Percentiles rank a stretch among this genome's conserved stretches.
Evolutionary conservation across 768 basidiomycete species (phyloP).

Genomic region (Suillus sp.): DNA sequence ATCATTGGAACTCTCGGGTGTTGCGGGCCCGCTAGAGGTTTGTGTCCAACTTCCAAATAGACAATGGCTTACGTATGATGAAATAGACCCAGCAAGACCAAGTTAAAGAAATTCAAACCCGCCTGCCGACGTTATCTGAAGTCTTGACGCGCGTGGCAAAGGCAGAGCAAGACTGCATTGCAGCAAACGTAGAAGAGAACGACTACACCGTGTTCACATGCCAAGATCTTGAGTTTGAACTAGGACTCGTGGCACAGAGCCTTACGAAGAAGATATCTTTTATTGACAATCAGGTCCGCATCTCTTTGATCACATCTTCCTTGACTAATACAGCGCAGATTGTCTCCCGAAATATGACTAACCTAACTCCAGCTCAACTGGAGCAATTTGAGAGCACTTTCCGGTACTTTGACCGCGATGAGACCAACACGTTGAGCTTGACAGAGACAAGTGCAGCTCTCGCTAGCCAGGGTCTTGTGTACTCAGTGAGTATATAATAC

Average conservation of each 20-base stretch:
- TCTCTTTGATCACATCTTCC: neutral
- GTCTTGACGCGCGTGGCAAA: constrained; percentile 54
- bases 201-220: constrained; percentile 91
- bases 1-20: constrained; percentile 69
- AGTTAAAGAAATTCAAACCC: constrained; percentile 62
- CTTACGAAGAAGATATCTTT: constrained; percentile 92
- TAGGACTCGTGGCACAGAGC: constrained; percentile 77
- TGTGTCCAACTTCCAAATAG: constrained; percentile 17
- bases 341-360: constrained; percentile 90
- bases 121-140: constrained; percentile 66
- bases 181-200: constrained; percentile 95
- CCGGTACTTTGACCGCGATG: constrained; percentile 95
- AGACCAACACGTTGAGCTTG: constrained; percentile 81
- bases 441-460: constrained; percentile 93
- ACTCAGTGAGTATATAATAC: constrained; percentile 55
- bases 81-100: constrained; percentile 75
- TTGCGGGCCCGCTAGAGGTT: constrained; percentile 80
- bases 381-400: constrained; percentile 98
- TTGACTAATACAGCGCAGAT: constrained; percentile 55
- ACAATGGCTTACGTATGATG: constrained; percentile 8
- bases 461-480: constrained; percentile 92
- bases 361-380: constrained; percentile 91
- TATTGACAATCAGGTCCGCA: constrained; percentile 87
- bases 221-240: constrained; percentile 89
- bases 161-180: constrained; percentile 75